Percentiles rank a stretch among this genome's conserved stretches.
Evolutionary conservation across 805 yeast genomes (phyloP).

Genomic region (Yarrowia sp.): DNA sequence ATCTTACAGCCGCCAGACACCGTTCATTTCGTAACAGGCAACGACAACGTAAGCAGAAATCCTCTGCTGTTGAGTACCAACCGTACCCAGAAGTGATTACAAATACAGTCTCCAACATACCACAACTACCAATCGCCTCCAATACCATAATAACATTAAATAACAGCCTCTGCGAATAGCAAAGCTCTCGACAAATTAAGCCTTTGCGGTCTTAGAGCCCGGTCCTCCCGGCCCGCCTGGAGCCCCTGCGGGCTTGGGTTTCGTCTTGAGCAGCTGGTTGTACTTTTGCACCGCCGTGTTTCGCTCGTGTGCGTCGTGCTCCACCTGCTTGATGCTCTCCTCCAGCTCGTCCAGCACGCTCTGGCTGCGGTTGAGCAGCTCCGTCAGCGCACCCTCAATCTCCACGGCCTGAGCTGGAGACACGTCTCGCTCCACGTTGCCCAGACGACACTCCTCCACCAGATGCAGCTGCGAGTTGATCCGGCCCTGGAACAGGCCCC

Average conservation of each 20-base stretch:
- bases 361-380: conserved; percentile 13
- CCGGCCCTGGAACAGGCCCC: conserved; percentile 33
- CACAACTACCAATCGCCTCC: too few species aligned
- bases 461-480: conserved; percentile 32
- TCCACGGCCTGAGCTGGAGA: neutral
- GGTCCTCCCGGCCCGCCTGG: too few species aligned
- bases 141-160: too few species aligned
- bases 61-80: too few species aligned
- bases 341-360: conserved; percentile 29
- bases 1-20: too few species aligned
- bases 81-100: too few species aligned
- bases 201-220: too few species aligned
- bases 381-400: neutral
- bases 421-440: conserved; percentile 30
- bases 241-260: neutral
- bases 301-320: conserved; percentile 27
- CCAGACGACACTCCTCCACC: conserved; percentile 30
- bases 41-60: too few species aligned
- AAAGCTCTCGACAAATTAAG: too few species aligned
- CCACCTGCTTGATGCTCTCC: conserved; percentile 10
- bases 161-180: too few species aligned
- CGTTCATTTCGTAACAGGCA: too few species aligned
- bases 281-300: conserved; percentile 17
- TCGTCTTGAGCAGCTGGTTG: conserved; percentile 8
- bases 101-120: too few species aligned